Evolutionary conservation across 2,329 filamentous ascomycete genomes (phyloP).

Genomic region (Verticillium isaacii): DNA sequence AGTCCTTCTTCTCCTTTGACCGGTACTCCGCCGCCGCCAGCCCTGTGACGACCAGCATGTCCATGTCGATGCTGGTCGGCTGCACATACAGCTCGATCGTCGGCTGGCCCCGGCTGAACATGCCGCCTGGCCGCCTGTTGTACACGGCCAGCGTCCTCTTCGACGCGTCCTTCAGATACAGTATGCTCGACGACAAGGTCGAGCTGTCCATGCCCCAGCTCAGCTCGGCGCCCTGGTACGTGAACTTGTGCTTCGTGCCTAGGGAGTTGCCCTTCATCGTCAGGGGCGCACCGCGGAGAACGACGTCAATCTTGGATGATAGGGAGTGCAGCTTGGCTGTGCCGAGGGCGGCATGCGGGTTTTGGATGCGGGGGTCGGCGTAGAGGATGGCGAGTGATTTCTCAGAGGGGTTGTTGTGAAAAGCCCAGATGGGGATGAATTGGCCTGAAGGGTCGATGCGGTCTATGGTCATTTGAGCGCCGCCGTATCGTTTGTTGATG

Average conservation of each 20-base stretch:
- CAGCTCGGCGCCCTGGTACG: not conserved
- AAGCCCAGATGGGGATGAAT: not conserved
- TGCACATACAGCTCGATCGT: slow-evolving; percentile 4
- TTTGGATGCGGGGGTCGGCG: slow-evolving; percentile 1
- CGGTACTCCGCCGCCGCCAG: not conserved
- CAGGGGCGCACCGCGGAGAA: not conserved
- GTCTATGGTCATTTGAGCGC: slow-evolving; percentile 1
- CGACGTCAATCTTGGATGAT: slow-evolving; percentile 1
- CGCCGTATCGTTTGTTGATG: not conserved
- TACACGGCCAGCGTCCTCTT: not conserved
- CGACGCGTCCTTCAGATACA: not conserved
- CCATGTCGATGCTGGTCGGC: slow-evolving; percentile 2
- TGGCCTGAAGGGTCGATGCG: slow-evolving; percentile 1
- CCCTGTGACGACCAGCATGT: slow-evolving; percentile 3
- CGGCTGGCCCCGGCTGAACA: not conserved
- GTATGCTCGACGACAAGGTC: not conserved
- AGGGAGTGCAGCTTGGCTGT: slow-evolving; percentile 1
- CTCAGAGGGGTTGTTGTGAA: not conserved
- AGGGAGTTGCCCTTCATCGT: not conserved
- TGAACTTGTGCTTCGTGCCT: not conserved
- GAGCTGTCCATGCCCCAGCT: not conserved
- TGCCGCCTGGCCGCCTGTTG: not conserved
- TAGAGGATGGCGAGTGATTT: not conserved
- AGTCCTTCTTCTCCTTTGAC: slow-evolving; percentile 1
- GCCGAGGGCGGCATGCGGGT: not conserved